Conservation (phyloP, 129 eudicot genomes). For the Tanacetum coccineum region DNA sequence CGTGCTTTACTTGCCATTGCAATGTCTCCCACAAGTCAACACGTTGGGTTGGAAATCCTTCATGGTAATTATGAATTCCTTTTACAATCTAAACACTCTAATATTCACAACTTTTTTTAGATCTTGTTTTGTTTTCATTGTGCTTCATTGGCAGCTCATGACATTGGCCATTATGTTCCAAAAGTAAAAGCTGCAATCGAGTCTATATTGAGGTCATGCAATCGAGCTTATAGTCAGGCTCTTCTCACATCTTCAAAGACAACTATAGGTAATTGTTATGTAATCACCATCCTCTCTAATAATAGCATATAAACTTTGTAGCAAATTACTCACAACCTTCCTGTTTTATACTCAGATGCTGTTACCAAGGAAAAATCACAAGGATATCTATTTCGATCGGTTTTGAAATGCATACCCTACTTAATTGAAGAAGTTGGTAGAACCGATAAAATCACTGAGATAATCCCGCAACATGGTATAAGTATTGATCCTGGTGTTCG, state of each 20-base stretch:
- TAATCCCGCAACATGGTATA: slow-evolving; percentile 94
- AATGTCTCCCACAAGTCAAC: slow-evolving; percentile 90
- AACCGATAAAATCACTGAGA: slow-evolving; percentile 89
- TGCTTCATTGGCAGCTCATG: slow-evolving; percentile 59
- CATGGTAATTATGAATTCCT: slow-evolving; percentile 51
- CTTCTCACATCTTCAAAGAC: slow-evolving; percentile 96
- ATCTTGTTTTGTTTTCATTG: slow-evolving; percentile 7
- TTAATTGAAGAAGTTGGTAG: slow-evolving; percentile 97
- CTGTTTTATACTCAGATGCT: slow-evolving; percentile 49
- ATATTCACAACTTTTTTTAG: neutral
- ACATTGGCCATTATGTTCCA: slow-evolving; percentile 95
- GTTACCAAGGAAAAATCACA: slow-evolving; percentile 92
- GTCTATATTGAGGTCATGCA: slow-evolving; percentile 85
- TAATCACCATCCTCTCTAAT: neutral
- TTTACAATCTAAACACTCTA: slow-evolving; percentile 9
- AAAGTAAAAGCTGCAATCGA: slow-evolving; percentile 98
- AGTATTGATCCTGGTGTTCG: slow-evolving; percentile 99
- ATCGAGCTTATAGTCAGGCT: slow-evolving; percentile 87
- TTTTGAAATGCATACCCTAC: slow-evolving; percentile 89
- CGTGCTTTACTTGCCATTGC: slow-evolving; percentile 96
- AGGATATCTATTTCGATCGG: slow-evolving; percentile 93
- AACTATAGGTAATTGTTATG: slow-evolving; percentile 58
- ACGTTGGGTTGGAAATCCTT: slow-evolving; percentile 92
- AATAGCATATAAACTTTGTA: no score
- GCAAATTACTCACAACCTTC: no score